Percentiles rank a stretch among this genome's conserved stretches.
Conservation (phyloP, 768 basidiomycete species). For the Tephrocybe sp. region DNA sequence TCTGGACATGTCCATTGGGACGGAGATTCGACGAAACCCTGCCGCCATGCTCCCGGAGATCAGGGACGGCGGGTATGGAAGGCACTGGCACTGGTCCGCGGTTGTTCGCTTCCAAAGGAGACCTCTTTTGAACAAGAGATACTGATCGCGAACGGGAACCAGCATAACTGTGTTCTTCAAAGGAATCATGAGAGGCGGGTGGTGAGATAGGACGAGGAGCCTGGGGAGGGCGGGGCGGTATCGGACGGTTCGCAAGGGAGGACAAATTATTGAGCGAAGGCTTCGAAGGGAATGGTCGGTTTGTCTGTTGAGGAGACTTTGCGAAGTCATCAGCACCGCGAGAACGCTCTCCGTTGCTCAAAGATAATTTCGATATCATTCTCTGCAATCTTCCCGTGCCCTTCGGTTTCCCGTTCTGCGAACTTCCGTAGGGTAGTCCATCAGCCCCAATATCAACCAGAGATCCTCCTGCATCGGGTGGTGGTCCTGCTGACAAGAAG, state of each 20-base stretch:
- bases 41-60: constrained; percentile 6
- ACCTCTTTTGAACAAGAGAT: constrained; percentile 27
- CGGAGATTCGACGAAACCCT: constrained; percentile 7
- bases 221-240: constrained; percentile 58
- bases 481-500: constrained; percentile 56
- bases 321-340: constrained; percentile 22
- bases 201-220: constrained; percentile 47
- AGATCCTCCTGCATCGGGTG: constrained; percentile 56
- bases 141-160: constrained; percentile 24
- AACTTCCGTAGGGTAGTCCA: constrained; percentile 20
- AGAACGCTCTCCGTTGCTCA: constrained; percentile 42
- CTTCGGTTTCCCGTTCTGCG: constrained; percentile 50
- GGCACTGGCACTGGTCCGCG: background rate
- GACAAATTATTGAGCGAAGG: constrained; percentile 41
- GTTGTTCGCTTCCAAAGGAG: constrained; percentile 13
- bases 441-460: constrained; percentile 43
- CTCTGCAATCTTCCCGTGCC: constrained; percentile 65
- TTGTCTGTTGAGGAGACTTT: constrained; percentile 12
- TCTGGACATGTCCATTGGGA: constrained; percentile 6
- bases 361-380: constrained; percentile 80
- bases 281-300: constrained; percentile 23
- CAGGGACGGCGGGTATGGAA: background rate
- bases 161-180: constrained; percentile 32
- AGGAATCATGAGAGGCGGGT: constrained; percentile 43
- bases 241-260: constrained; percentile 55